These are phyloP conservation scores for Aphelidium insulamus DNA, from an alignment of 371 early-diverging fungal genomes.

Conservation along the genomic window DNA sequence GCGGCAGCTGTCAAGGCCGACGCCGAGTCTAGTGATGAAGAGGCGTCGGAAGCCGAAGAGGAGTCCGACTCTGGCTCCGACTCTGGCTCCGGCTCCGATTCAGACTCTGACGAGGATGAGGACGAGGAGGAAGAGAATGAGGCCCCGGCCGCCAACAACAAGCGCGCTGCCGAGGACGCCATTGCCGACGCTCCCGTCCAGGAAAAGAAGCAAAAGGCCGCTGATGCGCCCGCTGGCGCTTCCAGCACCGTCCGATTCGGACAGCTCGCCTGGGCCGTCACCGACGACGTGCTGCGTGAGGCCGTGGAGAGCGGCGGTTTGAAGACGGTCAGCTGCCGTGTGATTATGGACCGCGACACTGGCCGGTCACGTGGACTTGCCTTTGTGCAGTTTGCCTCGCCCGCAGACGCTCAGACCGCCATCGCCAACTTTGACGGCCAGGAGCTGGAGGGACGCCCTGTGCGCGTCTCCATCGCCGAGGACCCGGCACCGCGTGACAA, in stretches of 20 bases:
- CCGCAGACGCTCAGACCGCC: conserved; percentile 31
- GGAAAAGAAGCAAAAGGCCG: conserved; percentile 25
- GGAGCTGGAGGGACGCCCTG: conserved; percentile 33
- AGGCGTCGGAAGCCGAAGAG: conserved; percentile 13
- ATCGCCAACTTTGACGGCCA: conserved; percentile 35
- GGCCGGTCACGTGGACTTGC: conserved; percentile 38
- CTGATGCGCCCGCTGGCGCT: conserved; percentile 15
- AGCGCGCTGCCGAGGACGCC: conserved; percentile 13
- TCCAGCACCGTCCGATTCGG: conserved; percentile 37
- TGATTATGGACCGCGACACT: conserved; percentile 34
- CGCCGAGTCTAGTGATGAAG: conserved; percentile 11
- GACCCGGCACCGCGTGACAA: too few relatives aligned
- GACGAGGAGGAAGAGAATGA: conserved; percentile 7
- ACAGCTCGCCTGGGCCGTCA: conserved; percentile 37
- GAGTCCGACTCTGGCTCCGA: too few relatives aligned
- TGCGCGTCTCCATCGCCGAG: too few relatives aligned
- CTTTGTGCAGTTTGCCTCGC: conserved; percentile 34
- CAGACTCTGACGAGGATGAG: conserved; percentile 15
- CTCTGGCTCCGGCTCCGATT: too few relatives aligned
- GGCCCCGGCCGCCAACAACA: conserved; percentile 9
- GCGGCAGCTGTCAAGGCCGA: conserved; percentile 5
- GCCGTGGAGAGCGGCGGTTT: conserved; percentile 35
- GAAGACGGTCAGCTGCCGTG: conserved; percentile 32
- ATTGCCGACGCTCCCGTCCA: conserved; percentile 9
- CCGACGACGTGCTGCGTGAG: conserved; percentile 27